phyloP scores from a whole-genome alignment of 805 yeast species.

The Candida taoyuanica region DNA sequence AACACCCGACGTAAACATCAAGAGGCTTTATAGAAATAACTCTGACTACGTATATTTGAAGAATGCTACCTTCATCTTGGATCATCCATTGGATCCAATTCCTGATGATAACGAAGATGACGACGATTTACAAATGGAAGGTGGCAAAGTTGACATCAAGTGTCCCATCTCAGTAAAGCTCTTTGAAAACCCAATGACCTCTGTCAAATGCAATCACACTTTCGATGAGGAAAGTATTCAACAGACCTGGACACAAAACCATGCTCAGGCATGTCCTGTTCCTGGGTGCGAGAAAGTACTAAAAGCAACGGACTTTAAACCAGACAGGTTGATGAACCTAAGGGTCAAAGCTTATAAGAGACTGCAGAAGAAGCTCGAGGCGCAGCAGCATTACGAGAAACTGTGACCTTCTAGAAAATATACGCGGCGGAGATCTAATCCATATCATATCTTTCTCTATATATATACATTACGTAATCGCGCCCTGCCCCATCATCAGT shows the following conservation, averaged over 20 bases:
- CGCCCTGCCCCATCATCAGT: too few species aligned
- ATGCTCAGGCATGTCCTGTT: slow-evolving; percentile 47
- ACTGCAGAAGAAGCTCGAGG: slow-evolving; percentile 16
- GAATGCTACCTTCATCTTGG: slow-evolving; percentile 43
- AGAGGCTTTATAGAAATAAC: slow-evolving; percentile 2
- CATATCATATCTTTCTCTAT: too few species aligned
- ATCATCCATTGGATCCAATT: slow-evolving; percentile 58
- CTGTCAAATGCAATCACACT: slow-evolving; percentile 55
- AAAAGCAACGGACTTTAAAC: slow-evolving; percentile 32
- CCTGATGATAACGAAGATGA: slow-evolving; percentile 40
- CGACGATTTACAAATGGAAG: slow-evolving; percentile 60
- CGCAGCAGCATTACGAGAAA: slow-evolving; percentile 12
- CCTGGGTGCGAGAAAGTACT: slow-evolving; percentile 40
- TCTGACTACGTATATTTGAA: slow-evolving; percentile 28
- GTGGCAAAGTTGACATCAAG: slow-evolving; percentile 62
- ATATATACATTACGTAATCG: too few species aligned
- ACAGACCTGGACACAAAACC: slow-evolving; percentile 27
- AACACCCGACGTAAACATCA: background rate
- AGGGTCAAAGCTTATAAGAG: slow-evolving; percentile 41
- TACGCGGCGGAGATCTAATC: too few species aligned
- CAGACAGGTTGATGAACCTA: slow-evolving; percentile 51
- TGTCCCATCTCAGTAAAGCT: slow-evolving; percentile 61
- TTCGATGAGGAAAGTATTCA: slow-evolving; percentile 48
- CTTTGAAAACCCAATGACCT: slow-evolving; percentile 52
- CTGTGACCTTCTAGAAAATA: slow-evolving; percentile 11